Evolutionary conservation across 352 stramenopile genomes (phyloP).

Genomic region (Phytophthora constricta): DNA sequence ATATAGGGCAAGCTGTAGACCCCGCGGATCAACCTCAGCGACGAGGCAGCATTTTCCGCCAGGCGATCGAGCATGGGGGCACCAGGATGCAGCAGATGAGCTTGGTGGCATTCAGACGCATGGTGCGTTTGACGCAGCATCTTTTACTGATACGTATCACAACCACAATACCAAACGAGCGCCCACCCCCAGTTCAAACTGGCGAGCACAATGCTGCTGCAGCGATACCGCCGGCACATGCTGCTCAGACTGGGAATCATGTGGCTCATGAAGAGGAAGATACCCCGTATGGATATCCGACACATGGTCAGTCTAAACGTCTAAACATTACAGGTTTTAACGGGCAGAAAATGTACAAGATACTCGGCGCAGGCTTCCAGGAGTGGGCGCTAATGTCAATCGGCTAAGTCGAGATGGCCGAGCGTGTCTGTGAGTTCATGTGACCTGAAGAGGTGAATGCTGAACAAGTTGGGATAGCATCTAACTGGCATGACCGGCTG

Average conservation of each 20-base stretch:
- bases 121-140: background rate
- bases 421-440: background rate
- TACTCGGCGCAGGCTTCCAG: slow-evolving; percentile 1
- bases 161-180: background rate
- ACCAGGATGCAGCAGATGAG: background rate
- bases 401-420: slow-evolving; percentile 5
- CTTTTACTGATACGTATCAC: background rate
- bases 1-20: background rate
- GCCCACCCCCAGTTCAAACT: background rate
- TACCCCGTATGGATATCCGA: background rate
- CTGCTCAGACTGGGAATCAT: background rate
- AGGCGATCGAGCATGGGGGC: background rate
- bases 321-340: background rate
- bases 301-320: background rate
- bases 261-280: background rate
- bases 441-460: background rate
- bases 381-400: slow-evolving; percentile 9
- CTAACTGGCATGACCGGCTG: background rate
- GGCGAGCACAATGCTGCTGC: background rate
- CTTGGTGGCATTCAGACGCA: background rate
- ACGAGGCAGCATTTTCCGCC: background rate
- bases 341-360: slow-evolving; percentile 3
- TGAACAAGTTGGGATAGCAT: slow-evolving; percentile 2
- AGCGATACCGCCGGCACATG: background rate
- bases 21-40: background rate